Evolutionary conservation across 257 asterid genomes (phyloP).

Genomic region (Solanum rostratum): DNA sequence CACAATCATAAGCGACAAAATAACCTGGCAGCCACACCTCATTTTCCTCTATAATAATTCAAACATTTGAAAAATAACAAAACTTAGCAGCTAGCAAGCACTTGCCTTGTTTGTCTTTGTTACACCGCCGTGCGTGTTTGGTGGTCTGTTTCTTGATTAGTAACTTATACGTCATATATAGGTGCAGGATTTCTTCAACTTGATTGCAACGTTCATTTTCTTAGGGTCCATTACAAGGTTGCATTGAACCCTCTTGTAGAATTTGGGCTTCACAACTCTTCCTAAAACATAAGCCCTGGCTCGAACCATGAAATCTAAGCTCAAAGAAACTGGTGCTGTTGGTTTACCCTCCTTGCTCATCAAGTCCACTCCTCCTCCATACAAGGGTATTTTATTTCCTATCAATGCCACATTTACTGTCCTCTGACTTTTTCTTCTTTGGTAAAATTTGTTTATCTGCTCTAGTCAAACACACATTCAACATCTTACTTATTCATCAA

Average conservation of each 20-base stretch:
- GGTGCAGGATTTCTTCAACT: slow-evolving; percentile 51
- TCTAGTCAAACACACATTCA: not conserved
- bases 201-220: slow-evolving; percentile 47
- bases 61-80: not conserved
- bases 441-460: slow-evolving; percentile 63
- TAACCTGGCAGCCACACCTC: not conserved
- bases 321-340: slow-evolving; percentile 37
- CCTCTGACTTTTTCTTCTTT: slow-evolving; percentile 58
- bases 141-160: not conserved
- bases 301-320: slow-evolving; percentile 44
- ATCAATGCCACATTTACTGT: slow-evolving; percentile 29
- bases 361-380: slow-evolving; percentile 75
- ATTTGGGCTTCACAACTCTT: slow-evolving; percentile 66
- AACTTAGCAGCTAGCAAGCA: not conserved
- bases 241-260: slow-evolving; percentile 47
- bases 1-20: not conserved
- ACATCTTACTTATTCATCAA: not conserved
- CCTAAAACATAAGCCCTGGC: slow-evolving; percentile 83
- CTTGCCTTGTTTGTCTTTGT: not conserved
- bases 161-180: slow-evolving; percentile 10
- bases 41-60: not conserved
- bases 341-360: slow-evolving; percentile 50
- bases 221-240: slow-evolving; percentile 41
- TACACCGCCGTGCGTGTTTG: not conserved
- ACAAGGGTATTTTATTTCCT: slow-evolving; percentile 56